A percentile compares a stretch with the other conserved stretches of the same genome.
Evolutionary conservation across 495 filamentous ascomycete species (phyloP).

Genomic region (Penicillium macrosclerotiorum): DNA sequence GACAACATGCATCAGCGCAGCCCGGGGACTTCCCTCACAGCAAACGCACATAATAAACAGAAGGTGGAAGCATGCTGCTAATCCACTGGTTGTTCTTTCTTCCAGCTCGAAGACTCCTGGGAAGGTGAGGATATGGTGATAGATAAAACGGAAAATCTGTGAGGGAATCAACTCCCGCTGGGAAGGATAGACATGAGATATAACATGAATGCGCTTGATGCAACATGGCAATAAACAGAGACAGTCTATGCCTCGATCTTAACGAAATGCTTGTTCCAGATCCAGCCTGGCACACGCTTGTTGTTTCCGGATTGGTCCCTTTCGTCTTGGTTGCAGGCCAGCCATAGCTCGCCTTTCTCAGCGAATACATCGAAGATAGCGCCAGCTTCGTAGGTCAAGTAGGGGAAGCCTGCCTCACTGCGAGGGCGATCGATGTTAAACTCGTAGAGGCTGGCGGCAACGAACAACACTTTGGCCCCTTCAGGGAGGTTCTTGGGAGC

Average conservation of each 20-base stretch:
- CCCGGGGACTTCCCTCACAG: neutral
- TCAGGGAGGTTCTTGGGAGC: conserved; percentile 13
- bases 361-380: conserved; percentile 92
- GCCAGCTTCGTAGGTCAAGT: conserved; percentile 89
- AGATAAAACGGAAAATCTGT: neutral
- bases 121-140: neutral
- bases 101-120: neutral
- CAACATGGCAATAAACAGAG: no score
- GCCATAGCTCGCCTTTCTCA: conserved; percentile 96
- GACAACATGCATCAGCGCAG: conserved; percentile 2
- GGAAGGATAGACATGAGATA: neutral
- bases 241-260: conserved; percentile 52
- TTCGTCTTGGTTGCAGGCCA: conserved; percentile 97
- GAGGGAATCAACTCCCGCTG: neutral
- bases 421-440: conserved; percentile 94
- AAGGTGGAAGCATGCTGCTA: neutral
- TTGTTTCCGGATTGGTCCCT: no score
- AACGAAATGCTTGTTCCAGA: conserved; percentile 98
- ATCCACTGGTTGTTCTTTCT: neutral
- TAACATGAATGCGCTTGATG: neutral
- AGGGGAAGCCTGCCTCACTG: conserved; percentile 91
- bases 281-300: no score
- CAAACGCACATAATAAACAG: neutral
- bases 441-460: conserved; percentile 91
- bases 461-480: conserved; percentile 65